Percentiles rank a stretch among this genome's conserved stretches.
phyloP scores from a whole-genome alignment of 768 basidiomycete species.

The Leccinum rimulosum region DNA sequence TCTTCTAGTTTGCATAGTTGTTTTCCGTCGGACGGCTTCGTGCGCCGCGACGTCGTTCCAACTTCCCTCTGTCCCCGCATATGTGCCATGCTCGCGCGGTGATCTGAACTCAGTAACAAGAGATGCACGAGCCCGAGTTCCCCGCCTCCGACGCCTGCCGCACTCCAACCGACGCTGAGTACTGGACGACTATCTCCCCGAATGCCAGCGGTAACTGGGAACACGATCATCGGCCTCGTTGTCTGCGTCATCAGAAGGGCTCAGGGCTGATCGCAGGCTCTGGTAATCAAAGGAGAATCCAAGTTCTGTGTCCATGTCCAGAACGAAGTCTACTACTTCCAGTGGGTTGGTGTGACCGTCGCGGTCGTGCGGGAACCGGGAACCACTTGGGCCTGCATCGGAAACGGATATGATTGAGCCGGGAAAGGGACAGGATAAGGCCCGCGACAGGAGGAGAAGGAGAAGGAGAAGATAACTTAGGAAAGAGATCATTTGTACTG shows the following conservation, averaged over 20 bases:
- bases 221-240: too few relatives aligned
- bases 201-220: too few relatives aligned
- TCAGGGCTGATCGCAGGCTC: too few relatives aligned
- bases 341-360: too few relatives aligned
- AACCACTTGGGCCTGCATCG: conserved; percentile 32
- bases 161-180: conserved; percentile 34
- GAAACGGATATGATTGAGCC: conserved; percentile 6
- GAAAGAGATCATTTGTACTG: too few relatives aligned
- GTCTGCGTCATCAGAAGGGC: too few relatives aligned
- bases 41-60: neutral
- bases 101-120: conserved; percentile 43
- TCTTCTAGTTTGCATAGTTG: conserved; percentile 5
- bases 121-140: conserved; percentile 49
- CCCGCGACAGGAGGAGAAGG: too few relatives aligned
- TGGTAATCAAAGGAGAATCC: too few relatives aligned
- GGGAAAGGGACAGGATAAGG: neutral
- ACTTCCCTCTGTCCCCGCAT: neutral
- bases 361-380: conserved; percentile 19
- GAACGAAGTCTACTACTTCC: neutral
- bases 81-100: neutral
- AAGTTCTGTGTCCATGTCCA: too few relatives aligned
- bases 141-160: conserved; percentile 38
- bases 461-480: too few relatives aligned
- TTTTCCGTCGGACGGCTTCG: neutral
- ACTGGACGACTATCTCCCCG: conserved; percentile 21